Evolutionary conservation across 805 yeast species (phyloP), one percentile per base, ranked within the genome.

Genomic region (Candida vartiovaarae): DNA sequence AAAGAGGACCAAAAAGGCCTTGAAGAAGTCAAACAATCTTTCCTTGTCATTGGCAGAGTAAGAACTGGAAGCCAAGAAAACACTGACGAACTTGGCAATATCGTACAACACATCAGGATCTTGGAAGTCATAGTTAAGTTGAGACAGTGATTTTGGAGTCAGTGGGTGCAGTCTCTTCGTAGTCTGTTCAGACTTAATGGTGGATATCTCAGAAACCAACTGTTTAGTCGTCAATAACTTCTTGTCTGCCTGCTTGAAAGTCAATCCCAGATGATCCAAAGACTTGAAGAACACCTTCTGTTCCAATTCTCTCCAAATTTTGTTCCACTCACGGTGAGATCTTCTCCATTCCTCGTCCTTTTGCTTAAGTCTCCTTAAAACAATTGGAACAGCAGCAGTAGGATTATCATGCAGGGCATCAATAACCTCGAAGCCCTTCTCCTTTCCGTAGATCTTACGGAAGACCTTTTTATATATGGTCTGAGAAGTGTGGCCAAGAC

Each of bases 341-440:
- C 96, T 78, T 64, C 88, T 85, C 99, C 99, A 93, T 65, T 93
- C 99, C 65, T 93, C 98, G 61, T 93, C 98, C 65, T 93, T 93
- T 65, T 93, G 98, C 65, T 93, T 93, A 61, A 93, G 75, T 59
- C 99, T 79, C 54, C 83, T 86, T 63, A 93, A 71, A 10, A 93
- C 95, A 46, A 93, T 81, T 1, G 99, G 98, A 32, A 93, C 93
- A 0, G 99, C 95, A 42, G 90, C 80, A 2, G 93, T 89, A 2
- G 99, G 99, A 56, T 85, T 84, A 55, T 90, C 96, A 61, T 91
- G 97, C 38, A 93, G 69, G 4, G 98, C 96, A 56, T 89, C 95
- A 56, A 93, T 87, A 23, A 93, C 96, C 66, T 93, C 98, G 57
- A 85, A 85, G 1, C 98, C 98, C 61, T 95, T 82, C 57, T 90